Percentiles rank a stretch among this genome's conserved stretches.
Conservation (phyloP, 495 filamentous ascomycete species). For the Niebla homalea region DNA sequence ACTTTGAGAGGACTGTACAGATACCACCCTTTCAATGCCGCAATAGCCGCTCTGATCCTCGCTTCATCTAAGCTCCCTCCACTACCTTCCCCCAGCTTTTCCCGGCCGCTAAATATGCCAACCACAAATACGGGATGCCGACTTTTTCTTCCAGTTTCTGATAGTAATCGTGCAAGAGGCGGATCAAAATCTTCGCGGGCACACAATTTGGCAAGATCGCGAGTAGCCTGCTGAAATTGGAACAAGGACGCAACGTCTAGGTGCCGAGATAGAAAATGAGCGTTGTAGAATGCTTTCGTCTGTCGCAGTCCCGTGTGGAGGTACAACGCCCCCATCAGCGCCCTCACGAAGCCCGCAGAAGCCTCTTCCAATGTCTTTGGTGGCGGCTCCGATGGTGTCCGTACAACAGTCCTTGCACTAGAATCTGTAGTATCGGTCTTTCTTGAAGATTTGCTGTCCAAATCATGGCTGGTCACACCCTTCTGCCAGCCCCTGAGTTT, state of each 20-base stretch:
- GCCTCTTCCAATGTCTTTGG: conserved; percentile 30
- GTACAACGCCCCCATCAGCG: conserved; percentile 73
- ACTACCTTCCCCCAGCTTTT: conserved; percentile 78
- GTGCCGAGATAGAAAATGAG: conserved; percentile 69
- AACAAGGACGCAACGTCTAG: conserved; percentile 67
- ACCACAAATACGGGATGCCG: conserved; percentile 87
- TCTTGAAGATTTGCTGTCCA: too few species aligned
- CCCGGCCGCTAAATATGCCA: conserved; percentile 75
- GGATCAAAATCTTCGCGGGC: conserved; percentile 76
- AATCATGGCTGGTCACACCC: conserved; percentile 45
- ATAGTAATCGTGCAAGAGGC: conserved; percentile 73
- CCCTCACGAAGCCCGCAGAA: conserved; percentile 58
- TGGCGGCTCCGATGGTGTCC: conserved; percentile 19
- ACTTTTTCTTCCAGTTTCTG: conserved; percentile 73
- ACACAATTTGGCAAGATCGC: conserved; percentile 69
- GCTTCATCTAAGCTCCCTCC: conserved; percentile 65
- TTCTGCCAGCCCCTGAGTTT: conserved; percentile 44
- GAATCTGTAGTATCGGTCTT: conserved; percentile 60
- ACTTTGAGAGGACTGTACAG: conserved; percentile 69
- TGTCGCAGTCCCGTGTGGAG: conserved; percentile 57
- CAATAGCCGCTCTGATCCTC: conserved; percentile 62
- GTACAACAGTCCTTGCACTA: conserved; percentile 51
- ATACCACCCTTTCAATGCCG: conserved; percentile 87
- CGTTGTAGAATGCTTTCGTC: conserved; percentile 64
- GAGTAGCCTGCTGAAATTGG: conserved; percentile 65